phyloP scores from a whole-genome alignment of 108 stramenopile species.

The Fistulifera solaris region DNA sequence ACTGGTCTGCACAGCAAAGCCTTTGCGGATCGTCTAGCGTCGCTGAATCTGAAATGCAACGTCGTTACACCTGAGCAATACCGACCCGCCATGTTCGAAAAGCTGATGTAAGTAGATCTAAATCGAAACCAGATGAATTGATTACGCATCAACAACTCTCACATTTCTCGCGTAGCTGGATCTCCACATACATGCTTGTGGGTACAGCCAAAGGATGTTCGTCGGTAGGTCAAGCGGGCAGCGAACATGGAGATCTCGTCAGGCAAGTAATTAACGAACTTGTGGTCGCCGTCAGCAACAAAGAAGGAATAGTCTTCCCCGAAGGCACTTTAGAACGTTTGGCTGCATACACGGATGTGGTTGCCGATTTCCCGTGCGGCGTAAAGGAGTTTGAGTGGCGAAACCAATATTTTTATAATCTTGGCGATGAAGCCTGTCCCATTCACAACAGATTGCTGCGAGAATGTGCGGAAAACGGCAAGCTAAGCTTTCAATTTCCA shows the following conservation, averaged over 20 bases:
- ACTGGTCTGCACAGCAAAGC: conserved; percentile 77
- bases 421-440: conserved; percentile 53
- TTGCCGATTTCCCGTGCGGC: conserved; percentile 83
- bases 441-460: conserved; percentile 53
- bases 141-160: too few relatives aligned
- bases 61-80: conserved; percentile 48
- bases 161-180: conserved; percentile 42
- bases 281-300: conserved; percentile 35
- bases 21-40: conserved; percentile 66
- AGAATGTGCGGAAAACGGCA: conserved; percentile 50
- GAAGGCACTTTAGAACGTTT: conserved; percentile 55
- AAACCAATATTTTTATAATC: conserved; percentile 69
- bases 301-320: conserved; percentile 53
- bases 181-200: conserved; percentile 84
- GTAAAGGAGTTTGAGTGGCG: conserved; percentile 96
- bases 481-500: conserved; percentile 59
- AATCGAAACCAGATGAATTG: background rate
- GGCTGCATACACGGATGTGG: conserved; percentile 84
- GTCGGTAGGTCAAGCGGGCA: conserved; percentile 64
- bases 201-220: conserved; percentile 73
- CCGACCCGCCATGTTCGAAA: conserved; percentile 84
- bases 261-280: conserved; percentile 58
- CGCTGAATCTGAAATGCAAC: conserved; percentile 70
- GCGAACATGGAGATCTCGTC: conserved; percentile 52
- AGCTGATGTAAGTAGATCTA: conserved; percentile 54